Percentiles rank a stretch among this genome's conserved stretches.
These are phyloP conservation scores for Ananas comosus DNA, from an alignment of 176 grass and related monocot genomes.

Conservation along the genomic window DNA sequence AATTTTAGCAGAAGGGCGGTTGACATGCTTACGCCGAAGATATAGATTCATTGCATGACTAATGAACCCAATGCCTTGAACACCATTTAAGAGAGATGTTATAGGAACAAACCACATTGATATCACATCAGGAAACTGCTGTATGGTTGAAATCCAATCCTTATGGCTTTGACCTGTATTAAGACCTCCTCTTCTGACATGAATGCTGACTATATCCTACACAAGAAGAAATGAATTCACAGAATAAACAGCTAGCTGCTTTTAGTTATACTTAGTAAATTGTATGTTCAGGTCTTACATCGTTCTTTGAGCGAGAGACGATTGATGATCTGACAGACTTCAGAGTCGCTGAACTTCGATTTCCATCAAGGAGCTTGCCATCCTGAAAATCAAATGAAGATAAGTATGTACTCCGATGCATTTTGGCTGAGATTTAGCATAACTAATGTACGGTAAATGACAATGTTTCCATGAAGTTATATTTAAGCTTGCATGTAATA, in stretches of 20 bases:
- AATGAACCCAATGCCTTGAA: slow-evolving; percentile 54
- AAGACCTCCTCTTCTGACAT: slow-evolving; percentile 66
- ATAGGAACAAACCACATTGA: slow-evolving; percentile 77
- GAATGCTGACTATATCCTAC: slow-evolving; percentile 51
- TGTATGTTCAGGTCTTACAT: slow-evolving; percentile 27
- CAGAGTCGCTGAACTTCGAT: slow-evolving; percentile 28
- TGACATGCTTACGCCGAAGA: slow-evolving; percentile 55
- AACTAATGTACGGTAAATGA: too few relatives aligned
- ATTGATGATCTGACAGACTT: slow-evolving; percentile 32
- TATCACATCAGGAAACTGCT: slow-evolving; percentile 40
- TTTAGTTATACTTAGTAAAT: not conserved
- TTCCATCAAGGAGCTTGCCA: slow-evolving; percentile 9
- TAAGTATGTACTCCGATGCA: not conserved
- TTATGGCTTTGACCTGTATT: slow-evolving; percentile 38
- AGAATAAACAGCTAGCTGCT: not conserved
- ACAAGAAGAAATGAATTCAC: slow-evolving; percentile 5
- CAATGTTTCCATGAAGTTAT: too few relatives aligned
- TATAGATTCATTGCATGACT: slow-evolving; percentile 86
- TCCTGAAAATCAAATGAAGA: slow-evolving; percentile 14
- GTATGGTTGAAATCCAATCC: slow-evolving; percentile 62
- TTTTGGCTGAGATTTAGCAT: too few relatives aligned
- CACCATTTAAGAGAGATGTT: slow-evolving; percentile 52
- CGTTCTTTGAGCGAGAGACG: slow-evolving; percentile 25
- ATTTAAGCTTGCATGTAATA: too few relatives aligned
- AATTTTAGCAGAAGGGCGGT: not conserved